These are phyloP conservation scores for Gossypium australe DNA, from an alignment of 345 rosid genomes.

Conservation along the genomic window DNA sequence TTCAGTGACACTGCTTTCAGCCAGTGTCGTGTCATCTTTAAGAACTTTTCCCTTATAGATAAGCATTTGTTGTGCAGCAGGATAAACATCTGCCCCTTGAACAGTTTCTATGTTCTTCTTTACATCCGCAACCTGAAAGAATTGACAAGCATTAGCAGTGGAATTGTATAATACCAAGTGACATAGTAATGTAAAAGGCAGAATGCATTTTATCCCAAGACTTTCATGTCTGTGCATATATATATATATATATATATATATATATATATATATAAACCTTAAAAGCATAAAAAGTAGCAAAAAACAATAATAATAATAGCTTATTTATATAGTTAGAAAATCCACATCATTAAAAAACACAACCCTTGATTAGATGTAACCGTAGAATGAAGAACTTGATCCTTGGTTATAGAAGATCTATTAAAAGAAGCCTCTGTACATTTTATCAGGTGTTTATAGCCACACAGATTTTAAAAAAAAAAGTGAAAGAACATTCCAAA, in stretches of 20 bases:
- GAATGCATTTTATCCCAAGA: not conserved
- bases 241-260: no score
- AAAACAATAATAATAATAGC: not conserved
- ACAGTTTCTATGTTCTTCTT: not conserved
- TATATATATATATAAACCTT: not conserved
- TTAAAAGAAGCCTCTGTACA: not conserved
- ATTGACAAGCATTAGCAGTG: not conserved
- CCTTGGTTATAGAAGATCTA: not conserved
- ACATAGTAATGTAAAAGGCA: slow-evolving; percentile 1
- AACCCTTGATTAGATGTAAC: not conserved
- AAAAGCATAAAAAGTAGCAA: not conserved
- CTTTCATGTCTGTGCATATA: not conserved
- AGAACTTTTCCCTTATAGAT: slow-evolving; percentile 84
- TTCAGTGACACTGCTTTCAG: no score
- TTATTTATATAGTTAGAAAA: not conserved
- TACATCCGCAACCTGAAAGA: slow-evolving; percentile 26
- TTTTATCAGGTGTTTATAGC: not conserved
- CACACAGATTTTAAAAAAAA: not conserved
- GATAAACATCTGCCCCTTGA: slow-evolving; percentile 62
- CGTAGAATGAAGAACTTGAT: not conserved
- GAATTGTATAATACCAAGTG: not conserved
- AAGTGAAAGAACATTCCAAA: not conserved
- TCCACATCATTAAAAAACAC: not conserved
- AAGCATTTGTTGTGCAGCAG: slow-evolving; percentile 71
- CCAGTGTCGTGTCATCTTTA: no score